Evolutionary conservation across 805 yeast species (phyloP), one percentile per base, ranked within the genome.

Genomic region (Metschnikowia sp.): DNA sequence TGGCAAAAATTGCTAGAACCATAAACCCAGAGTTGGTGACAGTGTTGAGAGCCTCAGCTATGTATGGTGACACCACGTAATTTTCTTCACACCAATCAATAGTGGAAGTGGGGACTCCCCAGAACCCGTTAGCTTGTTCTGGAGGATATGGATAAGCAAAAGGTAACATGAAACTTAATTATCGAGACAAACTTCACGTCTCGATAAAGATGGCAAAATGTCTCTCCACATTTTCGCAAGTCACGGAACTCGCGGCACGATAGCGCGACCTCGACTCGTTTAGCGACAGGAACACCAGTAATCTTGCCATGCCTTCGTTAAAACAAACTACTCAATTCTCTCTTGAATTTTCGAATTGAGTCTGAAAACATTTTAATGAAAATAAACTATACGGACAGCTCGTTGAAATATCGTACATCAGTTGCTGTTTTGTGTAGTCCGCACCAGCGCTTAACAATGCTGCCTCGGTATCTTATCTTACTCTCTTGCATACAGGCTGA

Each of bases 61-160:
- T 76, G 60, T 87, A 94, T 10, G 78, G 78, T 10, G 92, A 78
- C 1, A 91, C 87, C 10, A 90, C 92, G 63, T 92, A 92, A 70
- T 92, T 92, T 66, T 94, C 98, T 61, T 92, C 99, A 68, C 99
- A 92, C 98, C 98, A 92, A 62, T 92, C 99, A 34, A 94, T 94
- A n/a, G 98, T 91, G 34, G 96, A 80, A 0, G 98, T 90, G 3
- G 87, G 86, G 5, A 73, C 69, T 1, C 94, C 94, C 96, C 96
- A 88, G 62, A 65, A 83, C 1, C 90, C 91, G 12, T 65, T 48
- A n/a, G 61, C 54, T 36, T 80, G 79, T 32, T 74, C 79, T 7
- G 74, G 74, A 0, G 88, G 86, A 57, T 82, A 82, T 2, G 82
- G 79, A 52, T 60, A 51, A 6, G 80, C 76, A 61, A 76, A 76